Conservation (phyloP, 306 rosid species). For the Vigna mungo region DNA sequence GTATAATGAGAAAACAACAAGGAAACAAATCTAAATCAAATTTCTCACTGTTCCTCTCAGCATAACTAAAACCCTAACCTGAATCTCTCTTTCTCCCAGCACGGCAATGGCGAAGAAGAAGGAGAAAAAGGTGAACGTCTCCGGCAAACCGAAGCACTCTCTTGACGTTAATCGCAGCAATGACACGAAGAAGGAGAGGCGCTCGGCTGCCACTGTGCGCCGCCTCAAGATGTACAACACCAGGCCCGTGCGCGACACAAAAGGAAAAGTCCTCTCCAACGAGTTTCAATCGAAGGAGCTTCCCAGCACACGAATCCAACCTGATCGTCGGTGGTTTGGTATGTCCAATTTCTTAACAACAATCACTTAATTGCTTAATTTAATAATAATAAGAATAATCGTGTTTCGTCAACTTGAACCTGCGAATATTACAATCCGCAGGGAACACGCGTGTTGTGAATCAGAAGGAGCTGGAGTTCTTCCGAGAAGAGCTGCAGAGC, state of each 20-base stretch:
- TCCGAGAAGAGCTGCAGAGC: slow-evolving; percentile 74
- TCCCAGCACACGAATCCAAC: slow-evolving; percentile 82
- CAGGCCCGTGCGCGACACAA: slow-evolving; percentile 68
- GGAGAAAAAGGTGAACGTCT: slow-evolving; percentile 70
- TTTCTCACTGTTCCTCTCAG: too few relatives aligned
- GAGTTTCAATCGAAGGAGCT: slow-evolving; percentile 77
- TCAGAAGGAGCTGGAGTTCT: slow-evolving; percentile 85
- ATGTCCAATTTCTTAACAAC: slow-evolving; percentile 14
- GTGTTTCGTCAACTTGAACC: background rate
- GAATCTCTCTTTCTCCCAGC: background rate
- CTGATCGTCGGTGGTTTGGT: slow-evolving; percentile 96
- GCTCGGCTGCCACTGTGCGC: slow-evolving; percentile 88
- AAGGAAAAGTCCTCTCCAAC: slow-evolving; percentile 65
- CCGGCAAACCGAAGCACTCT: slow-evolving; percentile 93
- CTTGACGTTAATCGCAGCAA: slow-evolving; percentile 76
- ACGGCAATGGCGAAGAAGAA: slow-evolving; percentile 75
- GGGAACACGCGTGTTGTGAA: slow-evolving; percentile 80
- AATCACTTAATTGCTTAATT: background rate
- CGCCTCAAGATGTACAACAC: slow-evolving; percentile 90
- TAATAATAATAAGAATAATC: background rate
- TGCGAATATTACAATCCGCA: slow-evolving; percentile 10
- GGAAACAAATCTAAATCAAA: too few relatives aligned
- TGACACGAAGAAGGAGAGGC: slow-evolving; percentile 55
- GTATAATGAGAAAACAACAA: too few relatives aligned
- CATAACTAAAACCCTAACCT: slow-evolving; percentile 43